A percentile compares a stretch with the other conserved stretches of the same genome.
Evolutionary conservation across 495 filamentous ascomycete species (phyloP).

Genomic region (Aspergillus leporis): DNA sequence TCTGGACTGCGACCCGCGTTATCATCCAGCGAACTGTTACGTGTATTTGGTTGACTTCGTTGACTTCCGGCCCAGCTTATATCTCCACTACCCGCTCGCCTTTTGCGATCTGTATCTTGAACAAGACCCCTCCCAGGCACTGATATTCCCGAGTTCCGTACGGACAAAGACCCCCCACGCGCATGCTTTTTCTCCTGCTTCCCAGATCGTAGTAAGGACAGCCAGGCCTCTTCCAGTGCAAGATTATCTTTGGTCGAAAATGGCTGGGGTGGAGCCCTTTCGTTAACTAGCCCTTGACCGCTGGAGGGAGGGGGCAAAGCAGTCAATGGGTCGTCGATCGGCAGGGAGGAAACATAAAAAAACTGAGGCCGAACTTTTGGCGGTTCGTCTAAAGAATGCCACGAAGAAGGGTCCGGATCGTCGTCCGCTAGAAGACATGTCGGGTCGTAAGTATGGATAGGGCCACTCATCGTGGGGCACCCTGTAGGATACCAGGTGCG

Average conservation of each 20-base stretch:
- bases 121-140: constrained; percentile 41
- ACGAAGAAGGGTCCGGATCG: constrained; percentile 34
- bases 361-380: constrained; percentile 67
- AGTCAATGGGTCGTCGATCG: constrained; percentile 81
- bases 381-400: constrained; percentile 33
- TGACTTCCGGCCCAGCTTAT: constrained; percentile 30
- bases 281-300: constrained; percentile 46
- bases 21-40: constrained; percentile 22
- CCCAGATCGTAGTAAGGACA: constrained; percentile 48
- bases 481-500: not conserved
- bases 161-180: constrained; percentile 34
- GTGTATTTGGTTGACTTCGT: constrained; percentile 20
- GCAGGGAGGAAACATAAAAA: constrained; percentile 75
- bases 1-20: constrained; percentile 16
- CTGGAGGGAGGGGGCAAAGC: constrained; percentile 58
- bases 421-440: constrained; percentile 50
- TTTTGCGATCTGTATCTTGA: constrained; percentile 34
- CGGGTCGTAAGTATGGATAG: constrained; percentile 56
- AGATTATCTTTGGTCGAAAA: constrained; percentile 75
- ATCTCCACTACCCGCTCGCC: constrained; percentile 24
- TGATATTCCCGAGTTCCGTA: constrained; percentile 42
- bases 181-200: constrained; percentile 33
- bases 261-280: constrained; percentile 65
- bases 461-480: constrained; percentile 41
- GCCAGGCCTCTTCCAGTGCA: constrained; percentile 73